phyloP scores from a whole-genome alignment of 805 yeast genomes.

The Jamesozyma piceae region DNA sequence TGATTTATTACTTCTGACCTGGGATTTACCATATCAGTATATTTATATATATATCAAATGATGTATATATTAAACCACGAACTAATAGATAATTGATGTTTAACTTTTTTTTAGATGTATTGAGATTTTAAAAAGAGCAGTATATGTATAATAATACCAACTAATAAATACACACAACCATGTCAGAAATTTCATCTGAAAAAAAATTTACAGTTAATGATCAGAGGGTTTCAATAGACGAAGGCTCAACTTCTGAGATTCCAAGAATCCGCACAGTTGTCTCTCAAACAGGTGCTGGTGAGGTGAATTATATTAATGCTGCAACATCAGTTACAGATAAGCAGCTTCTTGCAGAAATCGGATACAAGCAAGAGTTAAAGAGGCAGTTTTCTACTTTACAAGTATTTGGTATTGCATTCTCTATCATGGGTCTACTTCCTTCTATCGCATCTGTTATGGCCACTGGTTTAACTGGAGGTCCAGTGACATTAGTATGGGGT shows the following conservation, averaged over 20 bases:
- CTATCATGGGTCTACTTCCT: conserved; percentile 64
- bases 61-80: no score
- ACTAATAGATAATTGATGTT: background rate
- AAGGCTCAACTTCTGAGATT: background rate
- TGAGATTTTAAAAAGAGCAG: background rate
- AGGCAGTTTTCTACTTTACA: conserved; percentile 54
- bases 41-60: no score
- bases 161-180: background rate
- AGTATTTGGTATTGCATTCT: conserved; percentile 62
- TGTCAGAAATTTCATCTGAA: background rate
- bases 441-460: conserved; percentile 49
- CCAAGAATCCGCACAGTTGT: conserved; percentile 9
- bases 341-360: conserved; percentile 35
- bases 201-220: background rate
- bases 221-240: background rate
- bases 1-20: background rate
- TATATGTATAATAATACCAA: background rate
- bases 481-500: conserved; percentile 57
- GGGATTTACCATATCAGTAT: background rate
- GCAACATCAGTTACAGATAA: conserved; percentile 14
- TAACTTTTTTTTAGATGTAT: background rate
- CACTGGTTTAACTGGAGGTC: conserved; percentile 52
- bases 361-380: conserved; percentile 59
- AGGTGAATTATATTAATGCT: conserved; percentile 20
- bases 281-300: conserved; percentile 20